Base-by-base conservation (phyloP, 2,329 filamentous ascomycete genomes). In the Microcyclospora pomicola region DNA sequence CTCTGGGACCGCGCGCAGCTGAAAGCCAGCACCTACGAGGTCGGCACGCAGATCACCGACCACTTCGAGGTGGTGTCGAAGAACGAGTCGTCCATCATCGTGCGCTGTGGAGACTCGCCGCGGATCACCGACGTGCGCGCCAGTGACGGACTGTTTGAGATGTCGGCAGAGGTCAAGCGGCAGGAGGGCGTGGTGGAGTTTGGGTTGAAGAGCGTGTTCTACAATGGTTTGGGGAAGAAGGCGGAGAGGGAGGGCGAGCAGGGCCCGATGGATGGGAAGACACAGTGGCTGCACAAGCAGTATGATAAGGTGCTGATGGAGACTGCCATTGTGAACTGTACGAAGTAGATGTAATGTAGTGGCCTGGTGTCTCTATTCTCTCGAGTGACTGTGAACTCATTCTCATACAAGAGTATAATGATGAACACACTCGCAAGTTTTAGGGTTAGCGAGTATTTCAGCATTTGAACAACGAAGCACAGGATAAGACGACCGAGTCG, bases 61-160 rank as follows among this genome's bases (percentile, higher is more conserved):
- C 79, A 83, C 56, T 83, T 83, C 51, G 75, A 82, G 55, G 77
- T 83, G 0, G 62, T 83, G 1, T 71, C 76, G 37, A 78, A 78
- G 59, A 76, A 71, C 0, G 62, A 70, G 0, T 67, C 66, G 6
- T 63, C 67, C 9, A 77, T 82, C 42, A 66, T 75, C 1, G 67
- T 82, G 15, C 72, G 79, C 15, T 79, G 73, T 46, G 79, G 79
- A 12, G 79, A 77, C 44, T 73, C 72, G 2, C 79, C 79, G 0
- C 64, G 73, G 15, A 71, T 71, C 33, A 62, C 61, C 33, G 69
- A 63, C 0, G 66, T 72, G 2, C 67, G 79, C 6, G 63, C 67
- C 7, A 72, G 69, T 1, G 79, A 83, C 50, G 79, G 79, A 0
- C 60, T 82, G 16, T 81, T 82, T 45, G 68, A 78, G 54, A 77